These are phyloP conservation scores for Silene noctiflora DNA, from an alignment of 179 eudicot genomes.

Conservation along the genomic window DNA sequence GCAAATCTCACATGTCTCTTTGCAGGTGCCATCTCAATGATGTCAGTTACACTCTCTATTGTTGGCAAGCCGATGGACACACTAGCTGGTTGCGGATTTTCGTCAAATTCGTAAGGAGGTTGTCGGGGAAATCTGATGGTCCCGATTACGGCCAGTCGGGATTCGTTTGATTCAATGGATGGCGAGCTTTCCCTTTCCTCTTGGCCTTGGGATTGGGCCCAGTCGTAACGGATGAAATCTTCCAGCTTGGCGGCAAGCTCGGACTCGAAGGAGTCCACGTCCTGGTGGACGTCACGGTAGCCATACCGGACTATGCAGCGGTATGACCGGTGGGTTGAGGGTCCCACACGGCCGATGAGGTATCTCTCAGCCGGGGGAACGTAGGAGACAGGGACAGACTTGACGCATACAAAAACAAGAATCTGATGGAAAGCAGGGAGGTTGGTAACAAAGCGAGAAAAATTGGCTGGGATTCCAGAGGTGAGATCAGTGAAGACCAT, in stretches of 20 bases:
- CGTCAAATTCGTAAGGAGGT: conserved; percentile 56
- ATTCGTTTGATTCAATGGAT: conserved; percentile 35
- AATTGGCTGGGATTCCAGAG: conserved; percentile 85
- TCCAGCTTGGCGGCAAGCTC: conserved; percentile 63
- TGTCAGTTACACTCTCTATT: conserved; percentile 48
- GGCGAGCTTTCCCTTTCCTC: conserved; percentile 8
- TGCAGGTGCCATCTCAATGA: conserved; percentile 39
- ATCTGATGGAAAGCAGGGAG: conserved; percentile 85
- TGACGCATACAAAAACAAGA: conserved; percentile 77
- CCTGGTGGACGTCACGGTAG: conserved; percentile 92
- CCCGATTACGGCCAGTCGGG: conserved; percentile 59
- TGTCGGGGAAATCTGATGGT: conserved; percentile 37
- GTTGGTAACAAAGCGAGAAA: conserved; percentile 88
- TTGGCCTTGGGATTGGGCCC: conserved; percentile 41
- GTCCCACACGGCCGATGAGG: conserved; percentile 85
- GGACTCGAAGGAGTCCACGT: conserved; percentile 80
- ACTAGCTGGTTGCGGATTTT: conserved; percentile 54
- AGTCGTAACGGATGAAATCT: conserved; percentile 67
- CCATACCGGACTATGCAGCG: conserved; percentile 90
- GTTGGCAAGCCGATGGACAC: conserved; percentile 64
- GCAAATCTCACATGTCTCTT: conserved; percentile 55
- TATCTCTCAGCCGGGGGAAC: conserved; percentile 77
- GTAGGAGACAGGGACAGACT: conserved; percentile 85
- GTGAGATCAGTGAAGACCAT: conserved; percentile 83
- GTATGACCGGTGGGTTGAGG: conserved; percentile 69